Evolutionary conservation across 495 filamentous ascomycete species (phyloP).

Genomic region (Penicillium subrubescens): DNA sequence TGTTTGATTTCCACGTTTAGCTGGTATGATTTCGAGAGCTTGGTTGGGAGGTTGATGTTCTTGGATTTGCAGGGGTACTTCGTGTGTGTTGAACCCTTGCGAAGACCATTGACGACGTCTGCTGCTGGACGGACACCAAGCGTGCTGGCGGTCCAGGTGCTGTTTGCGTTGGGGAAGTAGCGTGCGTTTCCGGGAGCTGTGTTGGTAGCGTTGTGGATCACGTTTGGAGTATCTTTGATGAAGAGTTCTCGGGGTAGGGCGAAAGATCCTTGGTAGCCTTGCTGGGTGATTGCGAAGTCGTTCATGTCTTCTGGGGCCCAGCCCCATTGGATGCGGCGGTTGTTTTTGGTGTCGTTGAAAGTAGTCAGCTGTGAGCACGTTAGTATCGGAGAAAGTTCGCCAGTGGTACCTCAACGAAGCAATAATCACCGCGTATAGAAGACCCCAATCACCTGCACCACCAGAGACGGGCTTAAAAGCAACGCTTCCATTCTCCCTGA

Average conservation of each 20-base stretch:
- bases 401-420: not conserved
- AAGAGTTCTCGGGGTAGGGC: slow-evolving; percentile 19
- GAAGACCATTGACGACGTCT: slow-evolving; percentile 19
- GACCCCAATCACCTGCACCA: slow-evolving; percentile 19
- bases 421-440: slow-evolving; percentile 20
- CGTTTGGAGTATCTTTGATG: slow-evolving; percentile 14
- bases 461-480: slow-evolving; percentile 18
- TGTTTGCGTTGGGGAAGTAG: slow-evolving; percentile 12
- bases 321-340: slow-evolving; percentile 23
- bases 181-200: slow-evolving; percentile 7
- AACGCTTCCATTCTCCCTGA: slow-evolving; percentile 18
- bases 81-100: slow-evolving; percentile 9
- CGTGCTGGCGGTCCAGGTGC: slow-evolving; percentile 22
- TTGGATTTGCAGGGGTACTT: slow-evolving; percentile 8
- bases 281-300: slow-evolving; percentile 17
- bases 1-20: slow-evolving; percentile 11
- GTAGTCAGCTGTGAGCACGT: not conserved
- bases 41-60: slow-evolving; percentile 1
- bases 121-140: slow-evolving; percentile 17
- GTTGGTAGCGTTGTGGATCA: not conserved
- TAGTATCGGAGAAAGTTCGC: not conserved
- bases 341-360: slow-evolving; percentile 22
- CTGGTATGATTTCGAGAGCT: slow-evolving; percentile 15
- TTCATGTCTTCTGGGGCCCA: slow-evolving; percentile 22
- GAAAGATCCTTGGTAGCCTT: slow-evolving; percentile 19